These are phyloP conservation scores for Viola odorata DNA, from an alignment of 345 rosid species.

Conservation along the genomic window DNA sequence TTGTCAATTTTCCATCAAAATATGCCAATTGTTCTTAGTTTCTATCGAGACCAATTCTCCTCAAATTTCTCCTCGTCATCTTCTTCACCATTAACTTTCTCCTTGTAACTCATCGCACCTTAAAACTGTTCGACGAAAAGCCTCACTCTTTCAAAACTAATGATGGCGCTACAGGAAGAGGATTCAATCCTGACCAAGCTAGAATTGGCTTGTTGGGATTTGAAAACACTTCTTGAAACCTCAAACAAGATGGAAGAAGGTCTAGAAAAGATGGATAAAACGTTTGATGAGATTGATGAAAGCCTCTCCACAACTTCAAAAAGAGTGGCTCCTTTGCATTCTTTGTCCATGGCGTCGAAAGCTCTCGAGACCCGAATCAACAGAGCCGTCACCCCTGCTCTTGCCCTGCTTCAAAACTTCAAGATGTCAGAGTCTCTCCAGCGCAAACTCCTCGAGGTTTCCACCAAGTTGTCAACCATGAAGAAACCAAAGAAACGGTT, in stretches of 20 bases:
- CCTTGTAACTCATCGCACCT: constrained; percentile 1
- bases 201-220: constrained; percentile 34
- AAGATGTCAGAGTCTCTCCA: constrained; percentile 47
- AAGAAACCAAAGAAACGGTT: constrained; percentile 29
- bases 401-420: constrained; percentile 42
- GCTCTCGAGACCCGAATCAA: constrained; percentile 61
- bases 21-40: constrained; percentile 32
- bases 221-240: constrained; percentile 35
- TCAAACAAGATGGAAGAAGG: constrained; percentile 28
- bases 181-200: constrained; percentile 34
- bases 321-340: constrained; percentile 48
- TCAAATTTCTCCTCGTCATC: constrained; percentile 6
- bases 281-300: constrained; percentile 33
- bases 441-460: constrained; percentile 31
- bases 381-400: constrained; percentile 50
- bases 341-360: constrained; percentile 46
- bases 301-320: constrained; percentile 36
- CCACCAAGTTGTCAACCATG: constrained; percentile 24
- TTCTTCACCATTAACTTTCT: constrained; percentile 6
- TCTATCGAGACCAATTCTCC: constrained; percentile 26
- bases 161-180: constrained; percentile 25
- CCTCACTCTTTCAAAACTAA: neutral
- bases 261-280: constrained; percentile 34
- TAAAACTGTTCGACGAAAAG: neutral
- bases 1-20: constrained; percentile 21